Percentiles rank a stretch among this genome's conserved stretches.
Evolutionary conservation across 805 yeast species (phyloP).

Genomic region (Ogataea saltuana): DNA sequence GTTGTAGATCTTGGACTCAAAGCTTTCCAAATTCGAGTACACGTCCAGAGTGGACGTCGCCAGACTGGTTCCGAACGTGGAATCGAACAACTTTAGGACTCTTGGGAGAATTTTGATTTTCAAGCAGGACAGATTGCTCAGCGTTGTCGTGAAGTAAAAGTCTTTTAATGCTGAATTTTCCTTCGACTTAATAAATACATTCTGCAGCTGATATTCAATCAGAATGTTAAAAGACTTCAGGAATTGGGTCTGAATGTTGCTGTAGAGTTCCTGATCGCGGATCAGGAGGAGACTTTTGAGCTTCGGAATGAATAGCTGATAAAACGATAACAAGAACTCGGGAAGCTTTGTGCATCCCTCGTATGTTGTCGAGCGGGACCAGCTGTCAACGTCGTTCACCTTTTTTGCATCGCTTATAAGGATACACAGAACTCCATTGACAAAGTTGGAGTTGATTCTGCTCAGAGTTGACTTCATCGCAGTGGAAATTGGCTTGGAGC

Average conservation of each 20-base stretch:
- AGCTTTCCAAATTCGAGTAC: constrained; percentile 44
- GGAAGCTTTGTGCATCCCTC: constrained; percentile 42
- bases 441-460: constrained; percentile 28
- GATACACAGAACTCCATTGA: constrained; percentile 29
- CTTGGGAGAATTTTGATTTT: constrained; percentile 48
- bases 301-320: constrained; percentile 38
- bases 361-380: constrained; percentile 32
- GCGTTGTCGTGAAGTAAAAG: constrained; percentile 37
- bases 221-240: constrained; percentile 36
- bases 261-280: constrained; percentile 20
- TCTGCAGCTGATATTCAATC: constrained; percentile 47
- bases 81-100: constrained; percentile 50
- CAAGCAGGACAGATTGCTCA: constrained; percentile 55
- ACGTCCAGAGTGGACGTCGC: constrained; percentile 46
- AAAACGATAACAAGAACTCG: constrained; percentile 39
- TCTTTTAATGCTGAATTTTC: constrained; percentile 20
- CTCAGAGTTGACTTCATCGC: constrained; percentile 19
- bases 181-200: constrained; percentile 39
- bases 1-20: constrained; percentile 55
- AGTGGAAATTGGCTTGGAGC: constrained; percentile 39
- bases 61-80: constrained; percentile 47
- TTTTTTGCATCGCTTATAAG: constrained; percentile 29
- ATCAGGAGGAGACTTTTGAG: constrained; percentile 25
- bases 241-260: constrained; percentile 37
- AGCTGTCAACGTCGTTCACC: constrained; percentile 39